Base-by-base conservation (phyloP, 805 yeast genomes). In the Scheffersomyces amazonensis region DNA sequence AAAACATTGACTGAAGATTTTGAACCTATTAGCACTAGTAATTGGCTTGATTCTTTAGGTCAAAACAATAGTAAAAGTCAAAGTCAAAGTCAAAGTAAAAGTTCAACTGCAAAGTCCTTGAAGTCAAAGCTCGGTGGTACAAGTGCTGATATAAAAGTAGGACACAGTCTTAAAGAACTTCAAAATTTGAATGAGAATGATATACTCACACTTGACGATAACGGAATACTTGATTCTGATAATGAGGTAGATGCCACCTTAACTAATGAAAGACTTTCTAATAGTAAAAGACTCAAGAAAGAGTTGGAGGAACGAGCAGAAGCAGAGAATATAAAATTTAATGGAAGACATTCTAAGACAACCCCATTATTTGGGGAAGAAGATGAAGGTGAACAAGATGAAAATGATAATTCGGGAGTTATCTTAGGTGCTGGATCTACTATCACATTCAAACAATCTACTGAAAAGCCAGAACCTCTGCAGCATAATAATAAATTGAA, bases 171-270 rank as follows among this genome's bases (percentile, higher is more conserved):
- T 9, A 51, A 52, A n/a, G 72, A 71, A n/a, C 50, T 80, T 9
- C 46, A 50, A 2, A 50, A 54, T 11, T 46, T 71, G 1, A 54
- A 60, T 4, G 71, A 60, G n/a, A 65, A 69, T 5, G 75, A 67
- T 1, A 64, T 83, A 2, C 60, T 85, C 36, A 83, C 89, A 0
- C 61, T 84, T 35, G 71, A 77, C 34, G 87, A 81, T 45, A 47
- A 54, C n/a, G 56, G 59, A 16, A 43, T 75, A 12, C 45, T 67
- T 12, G 69, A 53, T 37, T 63, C 52, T 5, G 57, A 55, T 28
- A 69, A 56, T 38, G 56, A 54, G 28, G 52, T 51, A 17, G 55
- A 43, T 5, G 66, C 57, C 30, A 52, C 48, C 19, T 52, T 81
- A 21, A 66, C 55, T 20, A 68, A 77, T 36, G 73, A 68, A n/a